Evolutionary conservation across 768 basidiomycete species (phyloP).

Genomic region (Lactifluus rugatus): DNA sequence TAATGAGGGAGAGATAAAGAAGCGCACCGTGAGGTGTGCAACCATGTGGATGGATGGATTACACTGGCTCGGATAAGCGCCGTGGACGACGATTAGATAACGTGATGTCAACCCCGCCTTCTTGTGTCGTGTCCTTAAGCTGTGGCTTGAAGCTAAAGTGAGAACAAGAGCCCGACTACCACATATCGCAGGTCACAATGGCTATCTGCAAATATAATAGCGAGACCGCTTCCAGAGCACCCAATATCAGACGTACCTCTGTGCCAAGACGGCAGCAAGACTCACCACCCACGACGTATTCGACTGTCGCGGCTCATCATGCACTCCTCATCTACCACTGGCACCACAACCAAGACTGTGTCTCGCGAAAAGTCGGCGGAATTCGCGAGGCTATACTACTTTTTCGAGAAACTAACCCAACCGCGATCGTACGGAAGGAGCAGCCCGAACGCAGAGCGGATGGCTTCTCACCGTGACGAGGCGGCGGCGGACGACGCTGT

Average conservation of each 20-base stretch:
- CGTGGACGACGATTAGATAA: not conserved
- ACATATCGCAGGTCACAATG: constrained; percentile 4
- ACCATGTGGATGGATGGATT: not conserved
- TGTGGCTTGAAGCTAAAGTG: constrained; percentile 2
- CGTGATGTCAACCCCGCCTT: not conserved
- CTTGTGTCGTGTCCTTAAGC: constrained; percentile 7
- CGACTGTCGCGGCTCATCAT: not conserved
- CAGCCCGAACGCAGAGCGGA: not conserved
- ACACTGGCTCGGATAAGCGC: not conserved
- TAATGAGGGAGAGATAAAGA: not conserved
- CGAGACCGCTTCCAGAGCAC: not conserved
- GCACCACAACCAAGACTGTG: not conserved
- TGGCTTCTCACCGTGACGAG: not conserved
- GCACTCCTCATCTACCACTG: not conserved
- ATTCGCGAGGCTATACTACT: constrained; percentile 19
- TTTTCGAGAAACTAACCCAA: constrained; percentile 18
- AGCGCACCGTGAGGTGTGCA: not conserved
- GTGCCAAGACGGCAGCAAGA: not conserved
- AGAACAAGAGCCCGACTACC: constrained; percentile 9
- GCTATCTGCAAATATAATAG: constrained; percentile 5
- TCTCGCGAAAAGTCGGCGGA: constrained; percentile 14
- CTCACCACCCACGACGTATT: not conserved
- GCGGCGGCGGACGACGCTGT: not conserved
- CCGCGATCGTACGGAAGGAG: constrained; percentile 6
- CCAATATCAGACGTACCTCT: not conserved